Evolutionary conservation across 2,329 filamentous ascomycete genomes (phyloP).

Genomic region (Colletotrichum chlorophyti): DNA sequence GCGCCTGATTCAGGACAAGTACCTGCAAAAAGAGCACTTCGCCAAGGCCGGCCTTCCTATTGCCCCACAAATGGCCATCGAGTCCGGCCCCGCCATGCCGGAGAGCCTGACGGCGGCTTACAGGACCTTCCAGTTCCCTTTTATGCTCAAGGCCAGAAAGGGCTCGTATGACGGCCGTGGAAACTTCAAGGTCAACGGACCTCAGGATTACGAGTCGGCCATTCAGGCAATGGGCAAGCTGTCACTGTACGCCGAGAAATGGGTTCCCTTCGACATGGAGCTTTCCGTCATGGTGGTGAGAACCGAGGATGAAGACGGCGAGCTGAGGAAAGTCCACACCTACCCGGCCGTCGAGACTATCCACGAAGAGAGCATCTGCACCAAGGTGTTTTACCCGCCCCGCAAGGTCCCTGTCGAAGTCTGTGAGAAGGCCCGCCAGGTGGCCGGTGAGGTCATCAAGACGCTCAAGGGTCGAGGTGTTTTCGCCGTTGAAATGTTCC

Average conservation of each 20-base stretch:
- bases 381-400: conserved; percentile 87
- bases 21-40: conserved; percentile 84
- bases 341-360: conserved; percentile 95
- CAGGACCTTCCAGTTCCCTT: conserved; percentile 75
- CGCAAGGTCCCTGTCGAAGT: conserved; percentile 69
- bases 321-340: conserved; percentile 62
- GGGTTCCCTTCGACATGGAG: conserved; percentile 84
- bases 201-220: conserved; percentile 64
- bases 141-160: conserved; percentile 91
- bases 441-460: conserved; percentile 80
- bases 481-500: conserved; percentile 96
- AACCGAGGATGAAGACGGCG: conserved; percentile 71
- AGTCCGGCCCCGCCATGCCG: conserved; percentile 58
- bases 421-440: conserved; percentile 71
- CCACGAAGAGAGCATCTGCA: conserved; percentile 95
- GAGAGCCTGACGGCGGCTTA: conserved; percentile 70
- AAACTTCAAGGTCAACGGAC: conserved; percentile 58
- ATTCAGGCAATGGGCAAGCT: conserved; percentile 72
- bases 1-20: conserved; percentile 93
- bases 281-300: conserved; percentile 95
- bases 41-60: conserved; percentile 72
- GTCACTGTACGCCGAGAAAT: conserved; percentile 88
- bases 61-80: conserved; percentile 72
- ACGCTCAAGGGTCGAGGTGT: conserved; percentile 88
- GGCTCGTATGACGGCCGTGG: conserved; percentile 92